phyloP scores from a whole-genome alignment of 495 filamentous ascomycete species.

The Penicillium mononematosum region DNA sequence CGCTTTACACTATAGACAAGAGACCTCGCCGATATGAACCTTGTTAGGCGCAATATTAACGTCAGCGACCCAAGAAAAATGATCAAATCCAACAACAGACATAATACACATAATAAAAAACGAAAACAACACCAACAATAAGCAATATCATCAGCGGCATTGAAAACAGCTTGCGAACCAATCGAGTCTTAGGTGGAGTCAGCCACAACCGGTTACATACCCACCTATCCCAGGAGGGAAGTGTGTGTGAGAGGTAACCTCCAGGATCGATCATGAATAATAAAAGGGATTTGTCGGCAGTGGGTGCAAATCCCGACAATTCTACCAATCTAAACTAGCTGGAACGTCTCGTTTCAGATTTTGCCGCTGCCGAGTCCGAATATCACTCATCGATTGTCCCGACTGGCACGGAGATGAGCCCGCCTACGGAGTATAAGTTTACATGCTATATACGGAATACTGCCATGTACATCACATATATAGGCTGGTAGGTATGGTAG shows the following conservation, averaged over 20 bases:
- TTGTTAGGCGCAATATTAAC: not conserved
- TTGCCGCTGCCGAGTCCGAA: not conserved
- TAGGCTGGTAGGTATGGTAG: not conserved
- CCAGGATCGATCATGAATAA: not conserved
- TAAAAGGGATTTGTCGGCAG: conserved; percentile 6
- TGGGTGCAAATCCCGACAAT: conserved; percentile 2
- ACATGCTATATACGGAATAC: no score
- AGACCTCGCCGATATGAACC: not conserved
- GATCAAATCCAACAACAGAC: not conserved
- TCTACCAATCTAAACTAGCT: not conserved
- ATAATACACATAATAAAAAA: not conserved
- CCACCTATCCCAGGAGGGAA: conserved; percentile 10
- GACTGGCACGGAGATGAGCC: conserved; percentile 14
- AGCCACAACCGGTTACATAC: conserved; percentile 25
- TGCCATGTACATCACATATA: not conserved
- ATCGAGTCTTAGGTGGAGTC: conserved; percentile 19
- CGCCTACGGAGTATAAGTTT: not conserved
- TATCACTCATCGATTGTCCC: conserved; percentile 8
- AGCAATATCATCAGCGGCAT: not conserved
- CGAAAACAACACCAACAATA: not conserved
- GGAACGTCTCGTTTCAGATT: conserved; percentile 1
- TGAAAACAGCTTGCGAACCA: conserved; percentile 14
- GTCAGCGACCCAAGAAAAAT: not conserved
- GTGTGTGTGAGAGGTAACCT: conserved; percentile 5
- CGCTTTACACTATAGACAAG: not conserved